A percentile compares a stretch with the other conserved stretches of the same genome.
phyloP scores from a whole-genome alignment of 1,284 basidiomycete species.

The Ceratobasidium theobromae region DNA sequence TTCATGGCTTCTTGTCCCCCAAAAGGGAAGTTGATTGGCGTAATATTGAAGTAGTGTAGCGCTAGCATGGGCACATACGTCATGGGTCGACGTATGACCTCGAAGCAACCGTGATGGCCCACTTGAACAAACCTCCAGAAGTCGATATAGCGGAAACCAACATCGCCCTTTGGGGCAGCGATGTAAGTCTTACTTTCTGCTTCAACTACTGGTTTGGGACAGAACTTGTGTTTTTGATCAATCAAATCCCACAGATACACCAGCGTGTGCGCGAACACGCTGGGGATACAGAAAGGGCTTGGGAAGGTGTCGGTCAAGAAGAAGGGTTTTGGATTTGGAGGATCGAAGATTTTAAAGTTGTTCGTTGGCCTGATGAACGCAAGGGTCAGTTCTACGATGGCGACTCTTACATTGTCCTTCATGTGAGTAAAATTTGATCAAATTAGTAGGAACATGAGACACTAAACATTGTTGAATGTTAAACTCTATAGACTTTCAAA shows the following conservation, averaged over 20 bases:
- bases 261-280: slow-evolving; percentile 57
- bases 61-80: not conserved
- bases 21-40: slow-evolving; percentile 26
- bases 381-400: slow-evolving; percentile 62
- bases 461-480: not conserved
- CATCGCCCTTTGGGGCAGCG: slow-evolving; percentile 61
- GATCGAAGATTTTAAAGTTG: slow-evolving; percentile 58
- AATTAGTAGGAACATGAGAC: not conserved
- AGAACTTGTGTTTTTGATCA: not conserved
- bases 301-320: slow-evolving; percentile 51
- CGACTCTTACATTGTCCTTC: slow-evolving; percentile 63
- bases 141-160: slow-evolving; percentile 64
- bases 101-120: slow-evolving; percentile 44
- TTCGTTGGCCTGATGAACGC: slow-evolving; percentile 55
- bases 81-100: not conserved
- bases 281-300: slow-evolving; percentile 55
- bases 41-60: not conserved
- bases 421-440: slow-evolving; percentile 46
- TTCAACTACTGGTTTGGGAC: not conserved
- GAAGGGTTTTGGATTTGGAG: slow-evolving; percentile 58
- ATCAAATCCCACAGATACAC: slow-evolving; percentile 49
- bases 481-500: slow-evolving; percentile 52
- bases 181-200: slow-evolving; percentile 47
- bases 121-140: slow-evolving; percentile 50
- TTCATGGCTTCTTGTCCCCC: too few species aligned